Percentiles rank a stretch among this genome's conserved stretches.
Conservation (phyloP, 306 rosid genomes). For the Pueraria montana region DNA sequence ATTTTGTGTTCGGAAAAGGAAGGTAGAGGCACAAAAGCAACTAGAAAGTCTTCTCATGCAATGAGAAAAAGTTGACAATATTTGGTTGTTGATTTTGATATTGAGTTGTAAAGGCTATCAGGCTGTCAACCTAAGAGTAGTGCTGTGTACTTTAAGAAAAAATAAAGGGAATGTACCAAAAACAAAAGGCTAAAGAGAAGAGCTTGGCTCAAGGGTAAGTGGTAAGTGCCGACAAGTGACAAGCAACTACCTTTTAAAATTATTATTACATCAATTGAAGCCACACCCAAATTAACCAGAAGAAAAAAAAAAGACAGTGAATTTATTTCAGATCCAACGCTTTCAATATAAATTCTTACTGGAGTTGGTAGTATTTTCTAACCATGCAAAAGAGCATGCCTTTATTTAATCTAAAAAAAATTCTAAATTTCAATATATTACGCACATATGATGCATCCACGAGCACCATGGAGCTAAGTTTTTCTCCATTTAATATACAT, state of each 20-base stretch:
- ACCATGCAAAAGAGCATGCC: too few relatives aligned
- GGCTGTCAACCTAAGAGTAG: slow-evolving; percentile 50
- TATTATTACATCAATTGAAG: too few relatives aligned
- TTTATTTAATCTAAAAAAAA: too few relatives aligned
- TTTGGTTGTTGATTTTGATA: slow-evolving; percentile 58
- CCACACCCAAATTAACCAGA: too few relatives aligned
- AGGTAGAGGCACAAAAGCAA: slow-evolving; percentile 60
- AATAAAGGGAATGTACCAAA: slow-evolving; percentile 3
- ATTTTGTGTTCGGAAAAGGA: slow-evolving; percentile 63
- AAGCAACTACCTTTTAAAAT: background rate
- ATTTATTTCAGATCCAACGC: too few relatives aligned
- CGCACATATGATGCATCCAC: too few relatives aligned
- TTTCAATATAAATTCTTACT: too few relatives aligned
- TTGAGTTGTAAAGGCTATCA: slow-evolving; percentile 63
- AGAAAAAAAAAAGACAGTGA: too few relatives aligned
- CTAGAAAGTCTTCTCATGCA: slow-evolving; percentile 54
- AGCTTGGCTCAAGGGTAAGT: background rate
- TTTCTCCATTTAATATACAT: too few relatives aligned
- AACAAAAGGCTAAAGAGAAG: background rate
- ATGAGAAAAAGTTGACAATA: slow-evolving; percentile 62
- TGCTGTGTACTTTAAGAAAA: slow-evolving; percentile 39
- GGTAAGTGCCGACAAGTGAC: background rate
- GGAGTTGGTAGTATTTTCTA: too few relatives aligned
- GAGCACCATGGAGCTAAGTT: too few relatives aligned
- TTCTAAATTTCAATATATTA: too few relatives aligned